These are phyloP conservation scores for Penicillium sp. DNA, from an alignment of 2,329 filamentous ascomycete genomes.

Conservation along the genomic window DNA sequence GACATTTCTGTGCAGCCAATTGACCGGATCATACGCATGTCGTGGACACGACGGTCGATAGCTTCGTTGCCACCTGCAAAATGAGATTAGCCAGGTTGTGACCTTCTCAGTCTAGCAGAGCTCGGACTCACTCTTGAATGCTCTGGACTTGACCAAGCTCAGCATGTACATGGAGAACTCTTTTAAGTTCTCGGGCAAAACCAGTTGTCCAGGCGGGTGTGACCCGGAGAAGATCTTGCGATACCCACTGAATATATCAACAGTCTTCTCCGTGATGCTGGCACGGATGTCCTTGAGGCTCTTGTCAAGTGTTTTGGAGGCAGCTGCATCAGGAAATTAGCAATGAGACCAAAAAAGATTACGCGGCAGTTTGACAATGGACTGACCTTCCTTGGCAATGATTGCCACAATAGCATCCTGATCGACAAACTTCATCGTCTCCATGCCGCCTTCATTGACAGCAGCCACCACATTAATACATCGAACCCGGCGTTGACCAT, in stretches of 20 bases:
- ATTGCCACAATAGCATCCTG: slow-evolving; percentile 90
- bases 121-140: slow-evolving; percentile 69
- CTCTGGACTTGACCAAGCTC: slow-evolving; percentile 82
- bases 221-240: slow-evolving; percentile 87
- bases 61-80: slow-evolving; percentile 75
- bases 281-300: slow-evolving; percentile 82
- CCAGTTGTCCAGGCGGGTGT: slow-evolving; percentile 87
- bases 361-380: not conserved
- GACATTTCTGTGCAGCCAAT: slow-evolving; percentile 86
- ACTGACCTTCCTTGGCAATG: slow-evolving; percentile 77
- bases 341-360: slow-evolving; percentile 8
- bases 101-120: not conserved
- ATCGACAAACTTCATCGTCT: slow-evolving; percentile 88
- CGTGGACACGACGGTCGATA: slow-evolving; percentile 85
- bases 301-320: slow-evolving; percentile 76
- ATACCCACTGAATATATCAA: slow-evolving; percentile 89
- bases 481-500: slow-evolving; percentile 83
- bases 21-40: slow-evolving; percentile 83
- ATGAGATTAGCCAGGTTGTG: slow-evolving; percentile 4
- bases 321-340: slow-evolving; percentile 54
- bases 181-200: slow-evolving; percentile 93
- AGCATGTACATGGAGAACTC: slow-evolving; percentile 97
- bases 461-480: slow-evolving; percentile 94
- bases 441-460: slow-evolving; percentile 80
- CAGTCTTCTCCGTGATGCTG: slow-evolving; percentile 83